Evolutionary conservation across 306 rosid species (phyloP).

Genomic region (Gillenia trifoliata): DNA sequence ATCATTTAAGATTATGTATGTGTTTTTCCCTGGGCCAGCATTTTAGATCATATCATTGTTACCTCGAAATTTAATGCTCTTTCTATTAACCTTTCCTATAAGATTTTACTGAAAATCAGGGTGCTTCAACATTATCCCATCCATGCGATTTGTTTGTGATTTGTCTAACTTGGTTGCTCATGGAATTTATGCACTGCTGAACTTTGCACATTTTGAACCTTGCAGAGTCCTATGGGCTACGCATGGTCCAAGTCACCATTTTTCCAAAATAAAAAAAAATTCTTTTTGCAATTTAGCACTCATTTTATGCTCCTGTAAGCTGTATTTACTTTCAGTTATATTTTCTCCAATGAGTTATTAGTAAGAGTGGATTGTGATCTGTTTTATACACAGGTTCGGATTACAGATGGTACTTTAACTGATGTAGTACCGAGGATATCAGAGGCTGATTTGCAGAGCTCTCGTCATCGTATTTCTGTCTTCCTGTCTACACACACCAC

Average conservation of each 20-base stretch:
- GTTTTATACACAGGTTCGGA: conserved; percentile 54
- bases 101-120: conserved; percentile 15
- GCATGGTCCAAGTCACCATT: background rate
- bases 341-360: conserved; percentile 2
- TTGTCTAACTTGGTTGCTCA: conserved; percentile 8
- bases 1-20: conserved; percentile 13
- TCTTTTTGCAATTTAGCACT: background rate
- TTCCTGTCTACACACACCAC: conserved; percentile 71
- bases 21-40: background rate
- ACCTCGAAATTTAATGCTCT: background rate
- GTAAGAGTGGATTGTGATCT: conserved; percentile 4
- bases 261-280: background rate
- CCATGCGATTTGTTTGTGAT: background rate
- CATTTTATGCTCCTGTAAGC: background rate
- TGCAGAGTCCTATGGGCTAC: background rate
- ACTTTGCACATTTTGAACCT: background rate
- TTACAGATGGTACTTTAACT: conserved; percentile 54
- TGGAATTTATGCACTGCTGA: background rate
- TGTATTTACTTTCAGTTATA: conserved; percentile 16
- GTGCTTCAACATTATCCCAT: background rate
- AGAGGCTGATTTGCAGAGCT: conserved; percentile 76
- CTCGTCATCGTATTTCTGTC: conserved; percentile 69
- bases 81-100: conserved; percentile 1
- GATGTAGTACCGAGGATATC: conserved; percentile 63
- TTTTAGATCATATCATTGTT: background rate